Percentiles rank a stretch among this genome's conserved stretches.
Conservation (phyloP, 805 yeast species). For the Cyberlindnera mycetangii region DNA sequence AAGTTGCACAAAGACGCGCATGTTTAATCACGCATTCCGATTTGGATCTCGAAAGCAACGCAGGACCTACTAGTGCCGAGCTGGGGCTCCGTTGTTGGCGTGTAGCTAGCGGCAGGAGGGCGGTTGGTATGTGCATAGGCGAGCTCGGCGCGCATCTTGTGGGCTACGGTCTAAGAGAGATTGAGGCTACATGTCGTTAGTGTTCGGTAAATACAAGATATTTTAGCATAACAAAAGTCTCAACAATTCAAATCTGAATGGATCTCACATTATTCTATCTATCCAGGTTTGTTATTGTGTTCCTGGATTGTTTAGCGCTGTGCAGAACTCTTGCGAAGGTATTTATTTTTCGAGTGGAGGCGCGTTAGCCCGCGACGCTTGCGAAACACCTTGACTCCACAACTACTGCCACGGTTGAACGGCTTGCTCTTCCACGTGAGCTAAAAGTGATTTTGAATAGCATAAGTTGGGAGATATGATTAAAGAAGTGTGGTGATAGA, state of each 20-base stretch:
- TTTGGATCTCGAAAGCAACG: not conserved
- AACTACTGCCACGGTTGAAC: not conserved
- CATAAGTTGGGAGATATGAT: too few species aligned
- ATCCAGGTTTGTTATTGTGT: not conserved
- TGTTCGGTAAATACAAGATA: too few species aligned
- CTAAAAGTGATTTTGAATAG: too few species aligned
- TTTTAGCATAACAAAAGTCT: too few species aligned
- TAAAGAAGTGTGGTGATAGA: too few species aligned
- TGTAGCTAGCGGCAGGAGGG: not conserved
- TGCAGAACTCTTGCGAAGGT: not conserved
- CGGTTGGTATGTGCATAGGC: slow-evolving; percentile 10
- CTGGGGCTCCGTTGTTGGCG: too few species aligned
- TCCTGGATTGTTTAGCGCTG: slow-evolving; percentile 1
- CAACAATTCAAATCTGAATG: too few species aligned
- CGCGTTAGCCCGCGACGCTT: not conserved
- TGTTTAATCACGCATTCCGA: not conserved
- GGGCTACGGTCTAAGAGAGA: too few species aligned
- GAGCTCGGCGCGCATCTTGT: not conserved
- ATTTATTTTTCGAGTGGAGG: not conserved
- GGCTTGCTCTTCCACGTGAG: too few species aligned
- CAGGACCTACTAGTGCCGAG: not conserved
- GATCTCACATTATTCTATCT: not conserved
- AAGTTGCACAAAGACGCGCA: not conserved
- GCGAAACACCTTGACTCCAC: not conserved
- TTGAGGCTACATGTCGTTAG: too few species aligned